Conservation (phyloP, 768 basidiomycete species). For the Pholiota conissans region DNA sequence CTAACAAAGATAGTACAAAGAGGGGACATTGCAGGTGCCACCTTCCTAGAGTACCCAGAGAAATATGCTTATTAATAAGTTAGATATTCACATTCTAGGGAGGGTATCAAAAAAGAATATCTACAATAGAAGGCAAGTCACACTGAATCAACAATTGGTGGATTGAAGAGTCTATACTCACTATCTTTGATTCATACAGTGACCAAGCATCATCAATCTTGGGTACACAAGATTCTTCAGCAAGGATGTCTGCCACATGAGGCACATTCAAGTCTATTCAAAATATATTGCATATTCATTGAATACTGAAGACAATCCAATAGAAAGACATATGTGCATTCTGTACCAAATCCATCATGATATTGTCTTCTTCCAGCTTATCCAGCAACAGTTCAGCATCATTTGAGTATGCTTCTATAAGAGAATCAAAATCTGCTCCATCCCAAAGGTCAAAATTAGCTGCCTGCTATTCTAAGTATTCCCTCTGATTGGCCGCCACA, state of each 20-base stretch:
- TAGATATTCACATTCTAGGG: too few relatives aligned
- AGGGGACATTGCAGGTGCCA: conserved; percentile 12
- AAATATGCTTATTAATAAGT: conserved; percentile 12
- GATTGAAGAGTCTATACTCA: neutral
- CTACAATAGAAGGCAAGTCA: too few relatives aligned
- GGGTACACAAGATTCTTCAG: neutral
- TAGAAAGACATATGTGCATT: neutral
- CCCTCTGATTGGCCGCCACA: conserved; percentile 14
- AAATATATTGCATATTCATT: neutral
- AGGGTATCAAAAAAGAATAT: too few relatives aligned
- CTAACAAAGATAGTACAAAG: conserved; percentile 12
- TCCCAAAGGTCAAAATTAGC: conserved; percentile 6
- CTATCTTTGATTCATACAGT: conserved; percentile 10
- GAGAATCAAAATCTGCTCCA: neutral
- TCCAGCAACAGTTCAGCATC: neutral
- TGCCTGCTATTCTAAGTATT: conserved; percentile 7
- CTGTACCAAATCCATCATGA: conserved; percentile 3
- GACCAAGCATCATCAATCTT: neutral
- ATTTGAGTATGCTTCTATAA: neutral
- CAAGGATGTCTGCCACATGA: neutral
- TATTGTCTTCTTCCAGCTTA: conserved; percentile 2
- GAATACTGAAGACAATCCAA: neutral
- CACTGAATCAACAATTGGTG: neutral
- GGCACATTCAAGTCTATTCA: neutral
- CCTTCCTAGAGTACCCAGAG: conserved; percentile 16